A percentile compares a stretch with the other conserved stretches of the same genome.
Conservation (phyloP, 2,329 filamentous ascomycete genomes). For the Colletotrichum caudatum region DNA sequence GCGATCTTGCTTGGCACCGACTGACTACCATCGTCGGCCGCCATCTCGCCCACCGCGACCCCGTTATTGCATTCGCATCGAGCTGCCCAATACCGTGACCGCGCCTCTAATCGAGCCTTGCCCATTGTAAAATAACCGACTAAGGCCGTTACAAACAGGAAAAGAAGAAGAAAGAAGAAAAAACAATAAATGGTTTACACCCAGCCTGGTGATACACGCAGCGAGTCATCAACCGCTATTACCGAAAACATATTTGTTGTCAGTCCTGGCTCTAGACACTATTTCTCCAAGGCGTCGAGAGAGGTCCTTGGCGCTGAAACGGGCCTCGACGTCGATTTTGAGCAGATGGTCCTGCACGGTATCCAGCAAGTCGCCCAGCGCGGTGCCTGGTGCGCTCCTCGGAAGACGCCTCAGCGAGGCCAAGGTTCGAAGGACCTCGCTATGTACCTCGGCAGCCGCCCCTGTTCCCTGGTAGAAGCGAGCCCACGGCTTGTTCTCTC, state of each 20-base stretch:
- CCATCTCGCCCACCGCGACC: too few relatives aligned
- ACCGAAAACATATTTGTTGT: not conserved
- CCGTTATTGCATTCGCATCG: not conserved
- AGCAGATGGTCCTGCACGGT: not conserved
- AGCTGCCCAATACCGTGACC: not conserved
- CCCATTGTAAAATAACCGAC: too few relatives aligned
- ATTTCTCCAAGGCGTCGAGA: not conserved
- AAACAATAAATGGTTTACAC: not conserved
- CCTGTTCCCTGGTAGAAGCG: not conserved
- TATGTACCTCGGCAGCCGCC: not conserved
- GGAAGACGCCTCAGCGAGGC: not conserved
- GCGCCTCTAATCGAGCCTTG: not conserved
- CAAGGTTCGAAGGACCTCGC: not conserved
- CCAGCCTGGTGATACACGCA: not conserved
- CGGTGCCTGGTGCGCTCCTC: not conserved
- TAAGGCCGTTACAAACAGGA: too few relatives aligned
- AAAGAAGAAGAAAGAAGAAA: too few relatives aligned
- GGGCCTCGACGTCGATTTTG: not conserved
- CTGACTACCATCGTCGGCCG: not conserved
- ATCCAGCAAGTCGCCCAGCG: not conserved
- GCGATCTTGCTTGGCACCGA: not conserved
- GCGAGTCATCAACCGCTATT: too few relatives aligned
- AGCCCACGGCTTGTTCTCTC: not conserved
- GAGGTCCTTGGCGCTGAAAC: not conserved
- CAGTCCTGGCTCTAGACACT: not conserved